phyloP scores from a whole-genome alignment of 1,284 basidiomycete genomes.

The Schizophyllum commune region DNA sequence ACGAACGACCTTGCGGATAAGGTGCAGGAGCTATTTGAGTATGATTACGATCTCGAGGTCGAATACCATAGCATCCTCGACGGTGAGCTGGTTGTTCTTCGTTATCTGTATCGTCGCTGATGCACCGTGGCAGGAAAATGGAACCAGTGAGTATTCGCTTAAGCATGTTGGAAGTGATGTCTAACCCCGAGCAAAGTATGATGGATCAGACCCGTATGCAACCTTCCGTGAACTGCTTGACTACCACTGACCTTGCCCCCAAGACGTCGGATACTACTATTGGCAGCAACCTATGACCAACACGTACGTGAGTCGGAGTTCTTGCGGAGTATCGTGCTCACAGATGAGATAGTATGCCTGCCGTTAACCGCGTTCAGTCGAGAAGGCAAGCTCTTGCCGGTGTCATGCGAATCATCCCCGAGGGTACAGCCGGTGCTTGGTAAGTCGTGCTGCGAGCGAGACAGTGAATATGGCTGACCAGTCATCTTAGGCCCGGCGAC shows the following conservation, averaged over 20 bases:
- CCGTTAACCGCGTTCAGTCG: constrained; percentile 45
- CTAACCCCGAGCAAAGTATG: constrained; percentile 33
- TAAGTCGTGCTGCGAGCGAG: constrained; percentile 16
- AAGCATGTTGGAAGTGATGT: background rate
- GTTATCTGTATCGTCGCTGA: background rate
- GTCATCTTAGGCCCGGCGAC: constrained; percentile 46
- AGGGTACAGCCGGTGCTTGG: constrained; percentile 55
- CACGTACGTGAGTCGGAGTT: constrained; percentile 28
- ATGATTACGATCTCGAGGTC: constrained; percentile 49
- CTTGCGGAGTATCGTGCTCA: background rate
- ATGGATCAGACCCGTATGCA: constrained; percentile 54
- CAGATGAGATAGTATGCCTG: constrained; percentile 38
- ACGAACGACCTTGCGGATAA: constrained; percentile 49
- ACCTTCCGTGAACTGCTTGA: background rate
- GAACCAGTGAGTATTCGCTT: constrained; percentile 36
- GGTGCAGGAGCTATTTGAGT: constrained; percentile 49
- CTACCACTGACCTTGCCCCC: background rate
- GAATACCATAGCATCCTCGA: constrained; percentile 53
- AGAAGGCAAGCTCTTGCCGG: constrained; percentile 51
- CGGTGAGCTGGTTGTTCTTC: constrained; percentile 28
- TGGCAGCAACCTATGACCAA: constrained; percentile 66
- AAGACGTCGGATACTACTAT: constrained; percentile 54
- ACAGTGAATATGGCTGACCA: background rate
- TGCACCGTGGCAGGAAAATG: constrained; percentile 40
- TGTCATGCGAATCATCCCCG: constrained; percentile 53